phyloP scores from a whole-genome alignment of 345 rosid species.

The Nasturtium officinale region DNA sequence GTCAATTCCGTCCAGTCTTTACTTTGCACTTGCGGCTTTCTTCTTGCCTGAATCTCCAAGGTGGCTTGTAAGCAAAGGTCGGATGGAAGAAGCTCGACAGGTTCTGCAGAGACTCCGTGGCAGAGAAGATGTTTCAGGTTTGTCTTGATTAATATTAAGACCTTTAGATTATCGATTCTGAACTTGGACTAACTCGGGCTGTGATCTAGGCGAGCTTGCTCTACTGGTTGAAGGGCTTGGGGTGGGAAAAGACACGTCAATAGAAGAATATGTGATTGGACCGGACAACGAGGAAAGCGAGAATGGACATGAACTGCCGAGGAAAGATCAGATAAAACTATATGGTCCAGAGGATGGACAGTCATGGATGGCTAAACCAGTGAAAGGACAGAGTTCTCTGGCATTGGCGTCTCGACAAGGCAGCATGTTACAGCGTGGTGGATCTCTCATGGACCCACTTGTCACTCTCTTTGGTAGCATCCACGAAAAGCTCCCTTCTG shows the following conservation, averaged over 20 bases:
- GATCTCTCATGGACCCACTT: slow-evolving; percentile 70
- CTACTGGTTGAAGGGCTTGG: slow-evolving; percentile 91
- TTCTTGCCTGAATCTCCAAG: slow-evolving; percentile 94
- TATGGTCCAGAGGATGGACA: slow-evolving; percentile 77
- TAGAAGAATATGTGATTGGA: slow-evolving; percentile 83
- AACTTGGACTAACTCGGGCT: not conserved
- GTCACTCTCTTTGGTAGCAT: slow-evolving; percentile 86
- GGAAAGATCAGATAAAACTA: slow-evolving; percentile 48
- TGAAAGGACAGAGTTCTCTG: slow-evolving; percentile 67
- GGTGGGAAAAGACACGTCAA: slow-evolving; percentile 72
- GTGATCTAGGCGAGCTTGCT: slow-evolving; percentile 79
- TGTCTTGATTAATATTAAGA: slow-evolving; percentile 32
- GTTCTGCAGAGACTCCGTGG: slow-evolving; percentile 80
- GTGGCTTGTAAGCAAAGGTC: slow-evolving; percentile 92
- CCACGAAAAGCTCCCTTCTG: slow-evolving; percentile 70
- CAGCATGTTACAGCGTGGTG: slow-evolving; percentile 55
- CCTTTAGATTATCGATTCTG: slow-evolving; percentile 9
- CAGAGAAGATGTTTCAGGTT: slow-evolving; percentile 86
- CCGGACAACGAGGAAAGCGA: slow-evolving; percentile 58
- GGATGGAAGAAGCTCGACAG: slow-evolving; percentile 69
- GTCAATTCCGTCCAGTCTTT: slow-evolving; percentile 64
- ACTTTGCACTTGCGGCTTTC: slow-evolving; percentile 57
- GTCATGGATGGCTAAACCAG: slow-evolving; percentile 87
- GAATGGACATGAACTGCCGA: slow-evolving; percentile 43
- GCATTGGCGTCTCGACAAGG: slow-evolving; percentile 72